These are phyloP conservation scores for Sporisorium graminicola DNA, from an alignment of 1,284 basidiomycete species.

Conservation along the genomic window DNA sequence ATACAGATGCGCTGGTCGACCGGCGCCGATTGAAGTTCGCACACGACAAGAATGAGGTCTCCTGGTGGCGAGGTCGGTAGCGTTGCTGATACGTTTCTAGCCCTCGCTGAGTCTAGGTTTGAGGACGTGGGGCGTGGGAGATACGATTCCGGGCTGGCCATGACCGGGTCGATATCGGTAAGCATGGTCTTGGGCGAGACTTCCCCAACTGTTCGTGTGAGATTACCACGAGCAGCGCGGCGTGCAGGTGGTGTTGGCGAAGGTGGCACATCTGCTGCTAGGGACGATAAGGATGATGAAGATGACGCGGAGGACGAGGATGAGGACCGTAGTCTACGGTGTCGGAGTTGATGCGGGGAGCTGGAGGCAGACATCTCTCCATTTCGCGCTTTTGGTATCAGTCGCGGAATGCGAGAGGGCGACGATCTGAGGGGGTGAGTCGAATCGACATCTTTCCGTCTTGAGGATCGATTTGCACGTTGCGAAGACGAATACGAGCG, in stretches of 20 bases:
- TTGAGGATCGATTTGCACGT: neutral
- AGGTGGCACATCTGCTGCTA: neutral
- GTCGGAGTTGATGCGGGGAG: neutral
- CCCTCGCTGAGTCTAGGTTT: neutral
- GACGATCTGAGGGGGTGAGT: neutral
- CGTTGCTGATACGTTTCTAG: neutral
- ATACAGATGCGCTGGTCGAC: slow-evolving; percentile 46
- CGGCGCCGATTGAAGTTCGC: slow-evolving; percentile 44
- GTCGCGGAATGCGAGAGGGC: slow-evolving; percentile 30
- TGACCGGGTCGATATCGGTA: slow-evolving; percentile 22
- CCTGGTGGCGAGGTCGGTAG: slow-evolving; percentile 27
- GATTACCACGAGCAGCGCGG: neutral
- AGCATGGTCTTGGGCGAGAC: slow-evolving; percentile 16
- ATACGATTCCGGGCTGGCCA: slow-evolving; percentile 31
- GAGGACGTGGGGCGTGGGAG: neutral
- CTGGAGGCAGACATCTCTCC: neutral
- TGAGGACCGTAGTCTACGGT: slow-evolving; percentile 7
- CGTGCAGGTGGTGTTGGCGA: slow-evolving; percentile 17
- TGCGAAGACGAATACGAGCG: slow-evolving; percentile 7
- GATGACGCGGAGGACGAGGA: slow-evolving; percentile 7
- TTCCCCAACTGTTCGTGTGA: neutral
- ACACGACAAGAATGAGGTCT: slow-evolving; percentile 46
- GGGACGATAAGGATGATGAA: slow-evolving; percentile 6
- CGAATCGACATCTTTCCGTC: neutral
- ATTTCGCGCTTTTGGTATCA: neutral